These are phyloP conservation scores for Gymnopilus dilepis DNA, from an alignment of 768 basidiomycete species.

Conservation along the genomic window DNA sequence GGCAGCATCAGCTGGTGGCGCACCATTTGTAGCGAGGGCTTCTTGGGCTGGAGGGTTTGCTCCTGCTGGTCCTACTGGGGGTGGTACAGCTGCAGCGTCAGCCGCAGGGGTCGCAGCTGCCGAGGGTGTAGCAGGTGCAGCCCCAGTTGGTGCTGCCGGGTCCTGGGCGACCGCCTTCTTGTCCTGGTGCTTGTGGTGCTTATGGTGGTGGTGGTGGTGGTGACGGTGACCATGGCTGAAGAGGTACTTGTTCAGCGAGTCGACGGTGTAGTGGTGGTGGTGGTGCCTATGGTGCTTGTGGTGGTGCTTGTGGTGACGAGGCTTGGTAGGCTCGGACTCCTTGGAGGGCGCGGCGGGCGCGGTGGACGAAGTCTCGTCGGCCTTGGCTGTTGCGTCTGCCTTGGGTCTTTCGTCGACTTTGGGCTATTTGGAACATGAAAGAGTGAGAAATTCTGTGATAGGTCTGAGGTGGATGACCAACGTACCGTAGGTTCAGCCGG, in stretches of 20 bases:
- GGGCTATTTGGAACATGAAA: too few species aligned
- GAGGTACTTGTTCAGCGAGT: background rate
- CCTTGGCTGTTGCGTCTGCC: too few species aligned
- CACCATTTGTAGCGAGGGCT: background rate
- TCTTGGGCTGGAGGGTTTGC: background rate
- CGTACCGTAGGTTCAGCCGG: too few species aligned
- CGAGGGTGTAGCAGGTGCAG: background rate
- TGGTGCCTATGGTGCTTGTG: background rate
- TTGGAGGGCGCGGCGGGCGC: too few species aligned
- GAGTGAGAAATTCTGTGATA: too few species aligned
- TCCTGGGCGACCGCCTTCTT: too few species aligned
- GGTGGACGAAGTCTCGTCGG: too few species aligned
- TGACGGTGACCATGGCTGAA: background rate
- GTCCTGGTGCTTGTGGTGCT: background rate
- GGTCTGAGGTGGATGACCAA: too few species aligned
- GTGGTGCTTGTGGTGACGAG: too few species aligned
- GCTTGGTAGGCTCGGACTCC: too few species aligned
- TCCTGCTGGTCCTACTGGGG: background rate
- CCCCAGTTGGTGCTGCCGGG: too few species aligned
- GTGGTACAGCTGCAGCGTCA: background rate
- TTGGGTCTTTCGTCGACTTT: too few species aligned
- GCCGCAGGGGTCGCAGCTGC: background rate
- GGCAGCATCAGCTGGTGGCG: background rate
- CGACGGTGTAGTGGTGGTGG: background rate
- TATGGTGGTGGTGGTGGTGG: background rate